These are phyloP conservation scores for Teratosphaeria pseudoeucalypti DNA, from an alignment of 2,329 filamentous ascomycete genomes.

Conservation along the genomic window DNA sequence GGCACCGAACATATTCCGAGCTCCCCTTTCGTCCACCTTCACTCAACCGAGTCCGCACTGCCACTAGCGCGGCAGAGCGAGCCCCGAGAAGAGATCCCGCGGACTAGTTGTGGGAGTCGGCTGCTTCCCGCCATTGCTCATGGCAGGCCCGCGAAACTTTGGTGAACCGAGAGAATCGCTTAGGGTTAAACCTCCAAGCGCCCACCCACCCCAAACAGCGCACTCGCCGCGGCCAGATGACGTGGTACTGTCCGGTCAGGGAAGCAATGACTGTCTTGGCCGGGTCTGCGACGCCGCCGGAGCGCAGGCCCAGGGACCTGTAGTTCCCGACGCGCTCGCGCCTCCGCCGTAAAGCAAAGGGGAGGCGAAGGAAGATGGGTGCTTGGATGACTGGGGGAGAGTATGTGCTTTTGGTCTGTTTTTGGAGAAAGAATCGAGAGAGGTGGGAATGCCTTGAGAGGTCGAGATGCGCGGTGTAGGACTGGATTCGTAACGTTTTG, in stretches of 20 bases:
- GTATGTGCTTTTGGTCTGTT: slow-evolving; percentile 49
- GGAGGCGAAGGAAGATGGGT: slow-evolving; percentile 58
- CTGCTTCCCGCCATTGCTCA: slow-evolving; percentile 44
- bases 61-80: slow-evolving; percentile 1
- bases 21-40: slow-evolving; percentile 20
- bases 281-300: background rate
- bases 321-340: slow-evolving; percentile 6
- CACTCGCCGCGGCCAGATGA: slow-evolving; percentile 8
- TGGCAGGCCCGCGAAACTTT: slow-evolving; percentile 26
- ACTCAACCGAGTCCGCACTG: slow-evolving; percentile 5
- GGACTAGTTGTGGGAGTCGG: slow-evolving; percentile 57
- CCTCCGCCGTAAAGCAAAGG: slow-evolving; percentile 27
- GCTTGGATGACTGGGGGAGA: slow-evolving; percentile 72
- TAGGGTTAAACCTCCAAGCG: slow-evolving; percentile 89
- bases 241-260: slow-evolving; percentile 8
- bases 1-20: slow-evolving; percentile 23
- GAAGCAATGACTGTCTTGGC: slow-evolving; percentile 7
- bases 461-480: slow-evolving; percentile 5
- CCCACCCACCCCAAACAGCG: slow-evolving; percentile 1
- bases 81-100: slow-evolving; percentile 10
- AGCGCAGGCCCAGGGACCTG: slow-evolving; percentile 28
- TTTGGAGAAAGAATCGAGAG: slow-evolving; percentile 30
- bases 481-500: slow-evolving; percentile 12
- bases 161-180: slow-evolving; percentile 56
- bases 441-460: slow-evolving; percentile 6